A percentile compares a stretch with the other conserved stretches of the same genome.
Conservation (phyloP, 2,329 filamentous ascomycete genomes). For the Alternaria hordeiaustralica region DNA sequence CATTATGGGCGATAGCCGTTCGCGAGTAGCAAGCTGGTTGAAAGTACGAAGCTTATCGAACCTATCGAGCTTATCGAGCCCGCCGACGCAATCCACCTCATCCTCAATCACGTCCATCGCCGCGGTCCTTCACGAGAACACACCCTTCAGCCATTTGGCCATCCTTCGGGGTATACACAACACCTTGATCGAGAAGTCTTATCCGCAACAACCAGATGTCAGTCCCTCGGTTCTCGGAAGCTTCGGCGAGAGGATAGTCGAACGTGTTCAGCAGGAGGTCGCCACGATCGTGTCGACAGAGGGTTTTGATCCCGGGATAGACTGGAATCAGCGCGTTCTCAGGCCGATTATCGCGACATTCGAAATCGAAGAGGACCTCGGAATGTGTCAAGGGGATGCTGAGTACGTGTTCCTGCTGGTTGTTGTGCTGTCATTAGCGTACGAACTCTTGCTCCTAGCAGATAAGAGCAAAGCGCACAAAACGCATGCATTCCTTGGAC, state of each 20-base stretch:
- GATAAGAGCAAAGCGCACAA: background rate
- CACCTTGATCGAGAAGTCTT: background rate
- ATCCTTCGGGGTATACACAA: background rate
- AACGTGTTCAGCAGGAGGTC: background rate
- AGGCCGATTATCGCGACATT: background rate
- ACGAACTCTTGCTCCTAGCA: background rate
- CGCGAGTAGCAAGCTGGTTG: background rate
- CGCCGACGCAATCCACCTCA: background rate
- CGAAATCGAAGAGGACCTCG: background rate
- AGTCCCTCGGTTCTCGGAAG: background rate
- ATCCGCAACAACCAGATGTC: background rate
- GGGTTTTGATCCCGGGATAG: background rate
- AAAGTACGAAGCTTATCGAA: background rate
- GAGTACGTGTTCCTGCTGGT: conserved; percentile 3
- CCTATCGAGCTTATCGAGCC: background rate
- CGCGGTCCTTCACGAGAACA: background rate
- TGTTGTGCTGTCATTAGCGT: background rate
- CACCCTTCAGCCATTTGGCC: background rate
- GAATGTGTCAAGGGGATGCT: background rate
- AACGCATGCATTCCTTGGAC: background rate
- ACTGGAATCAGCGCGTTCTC: background rate
- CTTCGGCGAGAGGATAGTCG: background rate
- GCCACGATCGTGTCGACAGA: background rate
- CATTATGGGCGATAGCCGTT: background rate
- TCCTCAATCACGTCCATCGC: background rate